Evolutionary conservation across 1,139 yeast species (phyloP), one percentile per base, ranked within the genome.

Genomic region (Blastobotrys arbuscula): DNA sequence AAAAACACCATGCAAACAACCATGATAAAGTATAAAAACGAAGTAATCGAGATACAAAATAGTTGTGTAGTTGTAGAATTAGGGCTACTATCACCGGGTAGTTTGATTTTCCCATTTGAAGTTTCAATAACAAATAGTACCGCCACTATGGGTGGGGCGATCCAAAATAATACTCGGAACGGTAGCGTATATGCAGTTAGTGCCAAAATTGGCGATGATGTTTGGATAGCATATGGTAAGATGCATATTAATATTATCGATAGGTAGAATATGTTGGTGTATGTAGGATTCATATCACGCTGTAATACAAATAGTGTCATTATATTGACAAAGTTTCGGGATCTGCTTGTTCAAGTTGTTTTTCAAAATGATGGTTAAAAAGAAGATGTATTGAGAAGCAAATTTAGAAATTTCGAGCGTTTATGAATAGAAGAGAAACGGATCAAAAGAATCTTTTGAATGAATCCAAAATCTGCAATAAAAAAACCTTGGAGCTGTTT

Each of bases 101-200:
- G 30, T 23, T 16, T 13, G 18, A 36, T 20, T n/a, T 19, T 20
- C 23, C 31, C 42, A 7, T 24, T n/a, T 10, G 33, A 15, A n/a
- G 31, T 20, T 23, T 28, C 43, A 15, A 30, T 30, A 40, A 40
- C 7, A 30, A 40, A 40, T 4, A 40, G 18, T n/a, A 28, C n/a
- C 12, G 24, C 36, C 23, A 40, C 35, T 5, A 40, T 30, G 4
- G 42, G 31, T 16, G 42, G 42, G 3, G 42, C 16, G 3, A 40
- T 26, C 36, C 24, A 40, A 23, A 28, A 40, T 16, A 40, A 19
- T 15, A 40, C 9, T n/a, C 43, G 23, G 16, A 40, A 40, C n/a
- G 43, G 43, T 15, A 40, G 24, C 15, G 43, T 26, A 12, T 40
- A 40, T 21, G 42, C 42, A 7, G 42, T n/a, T n/a, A 39, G 16